A percentile compares a stretch with the other conserved stretches of the same genome.
Conservation (phyloP, 1,284 basidiomycete genomes). For the Ceratobasidium theobromae region DNA sequence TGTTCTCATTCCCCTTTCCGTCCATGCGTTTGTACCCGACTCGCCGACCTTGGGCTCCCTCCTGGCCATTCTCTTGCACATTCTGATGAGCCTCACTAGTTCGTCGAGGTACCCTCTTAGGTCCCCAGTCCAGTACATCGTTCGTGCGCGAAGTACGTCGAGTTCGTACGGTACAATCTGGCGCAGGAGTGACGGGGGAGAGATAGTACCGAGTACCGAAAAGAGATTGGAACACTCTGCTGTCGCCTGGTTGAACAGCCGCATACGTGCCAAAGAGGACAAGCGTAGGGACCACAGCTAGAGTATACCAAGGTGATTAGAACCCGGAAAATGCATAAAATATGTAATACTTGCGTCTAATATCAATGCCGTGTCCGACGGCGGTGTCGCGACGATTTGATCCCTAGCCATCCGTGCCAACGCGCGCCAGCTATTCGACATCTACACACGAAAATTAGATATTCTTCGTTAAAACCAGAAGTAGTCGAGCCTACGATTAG, state of each 20-base stretch:
- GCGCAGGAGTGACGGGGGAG: slow-evolving; percentile 44
- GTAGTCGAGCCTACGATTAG: slow-evolving; percentile 69
- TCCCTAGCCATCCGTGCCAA: slow-evolving; percentile 77
- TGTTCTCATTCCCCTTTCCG: slow-evolving; percentile 68
- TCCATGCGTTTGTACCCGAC: slow-evolving; percentile 67
- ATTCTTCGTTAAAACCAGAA: slow-evolving; percentile 39
- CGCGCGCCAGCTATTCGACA: slow-evolving; percentile 81
- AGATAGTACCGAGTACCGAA: slow-evolving; percentile 61
- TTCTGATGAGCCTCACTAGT: slow-evolving; percentile 73
- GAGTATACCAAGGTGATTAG: neutral
- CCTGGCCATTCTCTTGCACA: slow-evolving; percentile 66
- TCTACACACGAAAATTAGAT: slow-evolving; percentile 48
- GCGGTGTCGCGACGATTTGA: slow-evolving; percentile 64
- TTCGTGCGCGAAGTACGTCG: slow-evolving; percentile 69
- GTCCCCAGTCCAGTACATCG: slow-evolving; percentile 72
- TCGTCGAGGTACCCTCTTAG: slow-evolving; percentile 73
- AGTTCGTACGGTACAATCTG: slow-evolving; percentile 69
- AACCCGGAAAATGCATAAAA: neutral
- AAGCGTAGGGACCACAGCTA: slow-evolving; percentile 82
- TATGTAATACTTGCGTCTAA: slow-evolving; percentile 63
- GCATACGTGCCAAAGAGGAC: slow-evolving; percentile 70
- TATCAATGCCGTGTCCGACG: slow-evolving; percentile 63
- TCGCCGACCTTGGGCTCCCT: slow-evolving; percentile 41
- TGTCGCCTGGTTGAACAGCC: slow-evolving; percentile 76
- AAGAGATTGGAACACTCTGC: slow-evolving; percentile 80